Evolutionary conservation across 106 monocot species (phyloP), one percentile per base, ranked within the genome.

Genomic region (Iris macrosiphon): DNA sequence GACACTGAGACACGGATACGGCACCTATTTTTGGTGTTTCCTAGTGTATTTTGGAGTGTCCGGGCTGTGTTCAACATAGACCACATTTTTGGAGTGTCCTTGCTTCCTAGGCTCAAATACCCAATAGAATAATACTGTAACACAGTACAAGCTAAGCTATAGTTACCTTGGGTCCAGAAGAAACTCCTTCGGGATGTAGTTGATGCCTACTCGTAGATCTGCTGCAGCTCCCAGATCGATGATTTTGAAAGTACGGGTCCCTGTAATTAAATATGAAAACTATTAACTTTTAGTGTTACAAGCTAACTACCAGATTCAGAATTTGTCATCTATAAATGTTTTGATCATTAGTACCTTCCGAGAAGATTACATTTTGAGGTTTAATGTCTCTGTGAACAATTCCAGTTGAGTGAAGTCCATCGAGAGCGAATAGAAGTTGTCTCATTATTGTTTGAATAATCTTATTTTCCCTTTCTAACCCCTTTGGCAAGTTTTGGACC

Each of bases 161-260:
- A 50, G 13, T 16, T 77, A 94, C 93, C 93, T 80, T 61, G 88
- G 93, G 53, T 94, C 93, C 63, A 94, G 64, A 47, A 94, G 88
- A 27, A 94, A 94, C 58, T 94, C 93, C 61, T 88, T 94, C 17
- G 93, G 93, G 39, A 94, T 76, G 61, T 94, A 94, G 53, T 94
- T 94, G 41, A 94, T 94, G 45, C 93, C 93, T 9, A 94, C 93
- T 43, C 93, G 71, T 49, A 94, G 73, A 70, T 94, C 93, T 45
- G 93, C 45, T 55, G 93, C 93, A 52, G 93, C 93, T 64, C 93
- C 93, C 60, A 94, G 93, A 60, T 94, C 93, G 65, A 94, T 94
- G 31, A 94, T 94, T 84, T 94, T 94, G 66, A 94, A 94, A 42
- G 60, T 61, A 7, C 88, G 84, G 35, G 77, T 19, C 27, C 69